Evolutionary conservation across 257 asterid species (phyloP), one percentile per base, ranked within the genome.

Genomic region (Scutellaria minor): DNA sequence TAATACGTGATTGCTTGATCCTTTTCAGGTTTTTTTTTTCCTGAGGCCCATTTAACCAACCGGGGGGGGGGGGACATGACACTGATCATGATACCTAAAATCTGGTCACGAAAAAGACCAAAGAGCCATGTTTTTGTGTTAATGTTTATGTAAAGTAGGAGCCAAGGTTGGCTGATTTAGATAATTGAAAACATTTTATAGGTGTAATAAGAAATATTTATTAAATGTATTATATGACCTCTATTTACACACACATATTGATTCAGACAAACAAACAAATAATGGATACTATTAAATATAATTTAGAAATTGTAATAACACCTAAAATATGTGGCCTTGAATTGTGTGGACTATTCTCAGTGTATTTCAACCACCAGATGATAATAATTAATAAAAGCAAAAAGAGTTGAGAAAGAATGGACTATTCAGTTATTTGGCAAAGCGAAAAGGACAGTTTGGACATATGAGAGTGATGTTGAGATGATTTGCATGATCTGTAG

Each of bases 321-420:
- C 8, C 37, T 31, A 6, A 1, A 24, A 31, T 35, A 59, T 13
- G 20, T 59, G 65, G 65, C 22, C 11, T 12, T 31, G 65, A 31
- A n/a, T 59, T 10, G 6, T 7, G 47, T 44, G 47, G 8, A 44
- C 10, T 31, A 31, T 31, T 31, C 13, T 18, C 2, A 9, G 66
- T 47, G 44, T 56, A 64, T 75, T 41, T 58, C 72, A 69, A 65
- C 72, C 45, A 70, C 66, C 66, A 31, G 37, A 31, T 31, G 37
- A 31, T 31, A 31, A 31, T 0, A 9, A n/a, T 66, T 71, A 47
- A 74, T 54, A 51, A 20, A 53, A 77, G 59, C 50, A 18, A 46
- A 45, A 58, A 9, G 62, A 42, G 64, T 12, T 58, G 24, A 20
- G 5, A 24, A 24, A 8, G 2, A 40, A 15, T 14, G 48, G 77